Evolutionary conservation across 495 filamentous ascomycete genomes (phyloP).

Genomic region (Hypoxylon crocopeplum): DNA sequence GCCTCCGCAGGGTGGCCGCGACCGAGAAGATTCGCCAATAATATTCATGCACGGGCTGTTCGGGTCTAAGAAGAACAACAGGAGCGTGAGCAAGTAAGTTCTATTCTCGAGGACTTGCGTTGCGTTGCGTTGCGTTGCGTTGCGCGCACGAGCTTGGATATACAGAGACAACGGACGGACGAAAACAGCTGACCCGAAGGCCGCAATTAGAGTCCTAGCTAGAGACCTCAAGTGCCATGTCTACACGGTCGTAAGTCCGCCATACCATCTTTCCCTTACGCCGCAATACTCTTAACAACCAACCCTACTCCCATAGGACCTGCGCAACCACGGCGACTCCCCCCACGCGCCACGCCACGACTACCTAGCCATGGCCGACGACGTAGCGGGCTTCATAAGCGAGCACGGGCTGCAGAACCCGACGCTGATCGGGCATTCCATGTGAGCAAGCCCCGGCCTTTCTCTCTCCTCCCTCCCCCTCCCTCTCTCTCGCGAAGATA

Average conservation of each 20-base stretch:
- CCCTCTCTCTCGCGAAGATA: not conserved
- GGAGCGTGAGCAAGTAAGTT: constrained; percentile 94
- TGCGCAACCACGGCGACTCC: constrained; percentile 93
- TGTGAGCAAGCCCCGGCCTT: too few species aligned
- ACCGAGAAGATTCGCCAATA: constrained; percentile 67
- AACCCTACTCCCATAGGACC: constrained; percentile 64
- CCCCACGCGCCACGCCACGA: constrained; percentile 79
- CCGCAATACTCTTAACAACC: constrained; percentile 7
- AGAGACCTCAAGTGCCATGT: constrained; percentile 80
- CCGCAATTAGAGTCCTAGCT: constrained; percentile 71
- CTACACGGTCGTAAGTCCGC: constrained; percentile 75
- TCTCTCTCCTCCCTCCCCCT: not conserved
- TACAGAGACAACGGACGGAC: too few species aligned
- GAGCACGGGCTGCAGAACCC: constrained; percentile 72
- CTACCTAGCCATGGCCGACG: constrained; percentile 85
- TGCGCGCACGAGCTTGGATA: not conserved
- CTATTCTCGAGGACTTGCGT: not conserved
- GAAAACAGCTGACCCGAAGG: too few species aligned
- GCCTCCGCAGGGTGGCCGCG: constrained; percentile 49
- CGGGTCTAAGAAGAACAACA: constrained; percentile 94
- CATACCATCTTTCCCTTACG: not conserved
- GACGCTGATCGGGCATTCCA: constrained; percentile 92
- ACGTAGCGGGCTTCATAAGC: constrained; percentile 81
- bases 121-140: too few species aligned
- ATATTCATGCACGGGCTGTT: constrained; percentile 94